Evolutionary conservation across 495 filamentous ascomycete species (phyloP), one percentile per base, ranked within the genome.

Genomic region (Podospora sp.): DNA sequence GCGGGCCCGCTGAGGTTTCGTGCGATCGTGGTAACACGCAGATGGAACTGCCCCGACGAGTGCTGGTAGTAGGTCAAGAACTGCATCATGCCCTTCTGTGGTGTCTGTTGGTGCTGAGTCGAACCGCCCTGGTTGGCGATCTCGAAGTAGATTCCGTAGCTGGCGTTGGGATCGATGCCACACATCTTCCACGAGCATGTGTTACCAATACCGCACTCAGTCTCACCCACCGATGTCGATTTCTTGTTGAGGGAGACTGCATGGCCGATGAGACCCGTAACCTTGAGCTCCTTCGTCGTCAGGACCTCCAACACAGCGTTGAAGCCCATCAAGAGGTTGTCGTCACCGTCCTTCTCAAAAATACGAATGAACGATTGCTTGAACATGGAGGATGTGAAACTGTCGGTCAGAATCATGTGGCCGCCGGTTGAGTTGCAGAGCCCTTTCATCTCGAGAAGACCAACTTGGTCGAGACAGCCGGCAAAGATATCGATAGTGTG

Each of bases 111-210:
- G 73, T 94, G 89, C 71, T 93, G 91, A 36, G 92, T 83, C 22
- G 93, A 93, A 51, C 93, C 93, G 50, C 91, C 93, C 81, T 99
- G 96, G 74, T 90, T 92, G 55, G 96, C 94, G 74, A 98, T 95
- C 75, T 99, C 96, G 70, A 97, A 99, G 82, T 98, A 99, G 67
- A 98, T 85, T 60, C 93, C 96, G 69, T 97, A 97, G 71, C 93
- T 97, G 27, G 95, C 88, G 60, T 88, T 89, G 29, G 96, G 96
- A 71, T 97, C 93, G 68, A 99, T 97, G 66, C 92, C 92, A 73
- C 95, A 98, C 93, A 99, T 97, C 81, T 98, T 99, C 96, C 96
- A 99, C 1, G 93, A 94, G 79, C 96, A 98, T 7, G 96, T 99
- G 74, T 98, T 98, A 73, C 96, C 96, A 72, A 98, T 97, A 71